Base-by-base conservation (phyloP, 2,329 filamentous ascomycete species). In the Exophiala viscosa region DNA sequence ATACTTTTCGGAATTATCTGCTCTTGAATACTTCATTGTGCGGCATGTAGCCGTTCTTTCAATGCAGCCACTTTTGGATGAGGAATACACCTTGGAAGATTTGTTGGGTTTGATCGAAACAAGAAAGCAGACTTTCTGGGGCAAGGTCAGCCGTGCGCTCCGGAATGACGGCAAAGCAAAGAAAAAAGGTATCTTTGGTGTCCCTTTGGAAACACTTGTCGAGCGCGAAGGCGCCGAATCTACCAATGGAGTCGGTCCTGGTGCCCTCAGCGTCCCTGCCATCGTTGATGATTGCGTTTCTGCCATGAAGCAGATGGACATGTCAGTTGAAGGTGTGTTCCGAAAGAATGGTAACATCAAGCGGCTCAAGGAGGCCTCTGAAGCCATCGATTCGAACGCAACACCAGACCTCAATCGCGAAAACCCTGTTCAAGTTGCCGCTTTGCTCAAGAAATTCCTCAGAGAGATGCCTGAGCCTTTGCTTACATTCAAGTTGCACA, bases 301-400 rank as follows among this genome's bases (percentile, higher is more conserved):
- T 3, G 90, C 91, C 10, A 96, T 99, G 89, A 85, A 91, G 63
- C 93, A 92, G 71, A 97, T 99, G 90, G 93, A 99, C 69, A 90
- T 99, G 75, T 97, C 92, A 1, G 90, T 99, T 1, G 93, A 99
- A 70, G 93, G 93, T 64, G 91, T 99, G 17, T 99, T 99, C 82
- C 85, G 93, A 63, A 99, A 99, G 79, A 99, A 97, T 65, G 93
- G 93, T 63, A 99, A 97, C 70, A 96, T 99, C 74, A 92, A 93
- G 70, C 88, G 91, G 62, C 78, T 96, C 40, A 89, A 88, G 62
- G 91, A 96, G 57, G 77, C 95, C 5, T 86, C 90, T 35, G 89
- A 95, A 50, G 78, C 85, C 62, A 90, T 99, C 59, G 93, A 99
- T 69, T 83, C 83, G 40, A 92, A 90, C 38, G 90, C 95, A 60